Evolutionary conservation across 768 basidiomycete genomes (phyloP), one percentile per base, ranked within the genome.

Genomic region (Melanogaster broomeanus): DNA sequence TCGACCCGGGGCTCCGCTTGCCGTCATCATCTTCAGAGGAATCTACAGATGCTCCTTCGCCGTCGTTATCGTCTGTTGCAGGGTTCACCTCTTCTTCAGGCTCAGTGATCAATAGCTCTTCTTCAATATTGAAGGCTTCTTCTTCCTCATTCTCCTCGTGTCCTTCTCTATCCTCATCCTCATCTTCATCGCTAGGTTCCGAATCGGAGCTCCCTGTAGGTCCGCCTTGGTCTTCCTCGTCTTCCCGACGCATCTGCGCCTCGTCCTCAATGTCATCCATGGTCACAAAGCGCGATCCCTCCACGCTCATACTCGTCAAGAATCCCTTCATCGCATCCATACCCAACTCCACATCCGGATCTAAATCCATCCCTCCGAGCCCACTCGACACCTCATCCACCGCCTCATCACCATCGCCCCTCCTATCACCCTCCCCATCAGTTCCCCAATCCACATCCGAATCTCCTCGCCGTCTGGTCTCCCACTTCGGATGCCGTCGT

Each of bases 381-480:
- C 46, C 61, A 19, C 53, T 58, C 41, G 68, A 70, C 38, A 70
- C 45, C 34, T 62, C 57, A 27, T 70, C 64, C 50, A 66, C 60
- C 7, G 38, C 69, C 39, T 68, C 68, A 6, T 51, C 64, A 59
- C 7, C 45, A 44, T 2, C 28, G 46, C 15, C 43, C 58, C 63
- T n/a, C n/a, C n/a, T n/a, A n/a, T n/a, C 67, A 58, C 57, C 46
- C 10, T 8, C 43, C 18, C 5, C 28, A 2, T 27, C 38, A 41
- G 76, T 78, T 2, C 83, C 85, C 83, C 83, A 87, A 38, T 87
- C 82, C 12, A 89, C 52, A 61, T 90, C 89, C 25, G 84, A 85
- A 61, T 87, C 87, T 0, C 76, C 85, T 39, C 73, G 68, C 45
- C 86, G 76, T 64, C 81, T 70, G 56, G 83, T 76, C n/a, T 73